Percentiles rank a stretch among this genome's conserved stretches.
Evolutionary conservation across 495 filamentous ascomycete species (phyloP).

Genomic region (Hypomontagnella submonticulosa): DNA sequence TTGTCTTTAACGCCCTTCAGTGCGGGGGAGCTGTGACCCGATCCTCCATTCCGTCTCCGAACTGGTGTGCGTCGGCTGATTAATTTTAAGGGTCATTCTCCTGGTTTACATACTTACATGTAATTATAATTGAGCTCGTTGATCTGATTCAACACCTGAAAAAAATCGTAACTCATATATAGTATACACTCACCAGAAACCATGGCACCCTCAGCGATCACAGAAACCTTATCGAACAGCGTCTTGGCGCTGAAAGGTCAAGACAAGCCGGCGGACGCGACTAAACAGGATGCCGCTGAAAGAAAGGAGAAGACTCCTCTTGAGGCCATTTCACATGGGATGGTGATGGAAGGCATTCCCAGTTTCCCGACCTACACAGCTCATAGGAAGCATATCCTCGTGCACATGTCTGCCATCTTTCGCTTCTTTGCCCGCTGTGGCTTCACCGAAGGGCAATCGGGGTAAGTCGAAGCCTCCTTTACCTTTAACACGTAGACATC

Average conservation of each 20-base stretch:
- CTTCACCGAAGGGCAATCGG: conserved; percentile 72
- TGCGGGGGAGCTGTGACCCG: no score
- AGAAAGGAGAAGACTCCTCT: conserved; percentile 35
- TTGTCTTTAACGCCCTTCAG: conserved; percentile 16
- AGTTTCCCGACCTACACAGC: conserved; percentile 55
- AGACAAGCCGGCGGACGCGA: conserved; percentile 11
- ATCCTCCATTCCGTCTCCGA: no score
- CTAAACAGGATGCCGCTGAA: conserved; percentile 8
- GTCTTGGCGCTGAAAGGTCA: conserved; percentile 21
- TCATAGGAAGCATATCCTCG: conserved; percentile 61
- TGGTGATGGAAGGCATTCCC: conserved; percentile 55
- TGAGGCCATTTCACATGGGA: conserved; percentile 47
- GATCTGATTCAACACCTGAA: background rate
- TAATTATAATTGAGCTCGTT: background rate
- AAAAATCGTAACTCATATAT: conserved; percentile 4
- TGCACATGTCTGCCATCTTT: conserved; percentile 70
- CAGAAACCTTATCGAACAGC: conserved; percentile 27
- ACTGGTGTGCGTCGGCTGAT: no score
- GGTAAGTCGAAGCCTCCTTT: conserved; percentile 38
- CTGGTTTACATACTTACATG: no score
- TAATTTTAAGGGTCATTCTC: no score
- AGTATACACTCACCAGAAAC: background rate
- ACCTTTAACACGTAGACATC: background rate
- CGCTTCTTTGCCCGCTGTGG: conserved; percentile 66
- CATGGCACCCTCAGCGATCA: conserved; percentile 47